Evolutionary conservation across 768 basidiomycete genomes (phyloP).

Genomic region (Mycena sanguinolenta): DNA sequence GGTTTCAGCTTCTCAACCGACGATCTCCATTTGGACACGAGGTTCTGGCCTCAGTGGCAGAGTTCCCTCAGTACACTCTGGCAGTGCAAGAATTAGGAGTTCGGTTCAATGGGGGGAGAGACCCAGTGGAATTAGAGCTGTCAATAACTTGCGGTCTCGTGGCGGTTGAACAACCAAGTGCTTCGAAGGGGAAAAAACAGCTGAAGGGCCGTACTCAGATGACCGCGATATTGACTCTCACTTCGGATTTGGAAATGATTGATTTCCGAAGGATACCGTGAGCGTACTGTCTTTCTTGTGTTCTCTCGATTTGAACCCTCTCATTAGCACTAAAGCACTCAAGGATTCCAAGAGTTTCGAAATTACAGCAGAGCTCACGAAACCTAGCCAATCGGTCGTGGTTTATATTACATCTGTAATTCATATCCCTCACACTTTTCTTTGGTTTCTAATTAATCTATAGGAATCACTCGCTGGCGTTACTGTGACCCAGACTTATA

Average conservation of each 20-base stretch:
- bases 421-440: conserved; percentile 3
- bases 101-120: conserved; percentile 57
- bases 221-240: conserved; percentile 80
- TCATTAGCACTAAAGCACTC: conserved; percentile 75
- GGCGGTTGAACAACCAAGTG: conserved; percentile 43
- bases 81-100: conserved; percentile 62
- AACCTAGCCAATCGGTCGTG: conserved; percentile 79
- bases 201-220: conserved; percentile 64
- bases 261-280: conserved; percentile 88
- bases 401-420: conserved; percentile 75
- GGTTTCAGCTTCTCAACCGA: conserved; percentile 77
- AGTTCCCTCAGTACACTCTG: conserved; percentile 77
- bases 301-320: neutral
- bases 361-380: conserved; percentile 71
- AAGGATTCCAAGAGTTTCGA: conserved; percentile 70
- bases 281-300: conserved; percentile 33
- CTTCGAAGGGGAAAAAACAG: conserved; percentile 56
- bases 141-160: conserved; percentile 72
- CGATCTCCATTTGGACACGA: conserved; percentile 81
- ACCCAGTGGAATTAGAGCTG: conserved; percentile 70
- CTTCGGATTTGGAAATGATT: conserved; percentile 80
- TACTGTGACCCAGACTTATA: conserved; percentile 63
- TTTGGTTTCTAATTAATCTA: conserved; percentile 24
- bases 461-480: conserved; percentile 86
- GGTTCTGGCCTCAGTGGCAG: conserved; percentile 68